A percentile compares a stretch with the other conserved stretches of the same genome.
Conservation (phyloP, 2,329 filamentous ascomycete genomes). For the Alternaria sp. region DNA sequence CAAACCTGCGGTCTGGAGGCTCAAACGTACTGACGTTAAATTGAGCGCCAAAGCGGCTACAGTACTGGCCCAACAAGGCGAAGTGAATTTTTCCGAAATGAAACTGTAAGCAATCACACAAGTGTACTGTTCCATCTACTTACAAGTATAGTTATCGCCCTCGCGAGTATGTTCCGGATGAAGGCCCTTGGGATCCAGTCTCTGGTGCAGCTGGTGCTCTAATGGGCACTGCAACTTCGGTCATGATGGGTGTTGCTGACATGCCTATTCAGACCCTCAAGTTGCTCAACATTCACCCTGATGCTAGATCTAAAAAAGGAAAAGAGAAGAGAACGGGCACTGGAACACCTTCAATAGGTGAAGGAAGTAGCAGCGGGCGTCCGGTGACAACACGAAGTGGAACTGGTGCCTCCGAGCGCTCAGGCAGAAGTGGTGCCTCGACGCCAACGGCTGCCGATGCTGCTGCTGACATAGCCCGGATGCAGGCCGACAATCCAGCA, state of each 20-base stretch:
- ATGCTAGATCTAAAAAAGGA: conserved; percentile 40
- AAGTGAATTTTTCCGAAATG: conserved; percentile 48
- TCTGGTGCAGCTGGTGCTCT: conserved; percentile 73
- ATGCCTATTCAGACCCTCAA: conserved; percentile 66
- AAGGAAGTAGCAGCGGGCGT: conserved; percentile 26
- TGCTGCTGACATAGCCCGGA: conserved; percentile 14
- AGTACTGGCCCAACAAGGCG: conserved; percentile 49
- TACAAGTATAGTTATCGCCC: conserved; percentile 43
- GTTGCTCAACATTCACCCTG: conserved; percentile 56
- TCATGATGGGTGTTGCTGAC: conserved; percentile 85
- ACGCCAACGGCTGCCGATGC: conserved; percentile 29
- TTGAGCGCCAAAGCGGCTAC: conserved; percentile 51
- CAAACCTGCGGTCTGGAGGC: conserved; percentile 50
- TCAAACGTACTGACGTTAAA: conserved; percentile 49
- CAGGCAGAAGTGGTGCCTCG: conserved; percentile 28
- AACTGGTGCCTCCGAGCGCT: conserved; percentile 23
- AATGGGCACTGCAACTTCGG: conserved; percentile 81
- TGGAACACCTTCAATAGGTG: conserved; percentile 22
- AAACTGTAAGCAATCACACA: conserved; percentile 44
- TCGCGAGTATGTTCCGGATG: conserved; percentile 52
- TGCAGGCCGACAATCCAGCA: conserved; percentile 20
- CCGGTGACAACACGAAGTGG: conserved; percentile 21
- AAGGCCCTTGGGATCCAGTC: conserved; percentile 52
- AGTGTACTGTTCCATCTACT: conserved; percentile 4
- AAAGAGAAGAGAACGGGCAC: conserved; percentile 31